Base-by-base conservation (phyloP, 2,329 filamentous ascomycete species). In the Cordyceps cicadae region DNA sequence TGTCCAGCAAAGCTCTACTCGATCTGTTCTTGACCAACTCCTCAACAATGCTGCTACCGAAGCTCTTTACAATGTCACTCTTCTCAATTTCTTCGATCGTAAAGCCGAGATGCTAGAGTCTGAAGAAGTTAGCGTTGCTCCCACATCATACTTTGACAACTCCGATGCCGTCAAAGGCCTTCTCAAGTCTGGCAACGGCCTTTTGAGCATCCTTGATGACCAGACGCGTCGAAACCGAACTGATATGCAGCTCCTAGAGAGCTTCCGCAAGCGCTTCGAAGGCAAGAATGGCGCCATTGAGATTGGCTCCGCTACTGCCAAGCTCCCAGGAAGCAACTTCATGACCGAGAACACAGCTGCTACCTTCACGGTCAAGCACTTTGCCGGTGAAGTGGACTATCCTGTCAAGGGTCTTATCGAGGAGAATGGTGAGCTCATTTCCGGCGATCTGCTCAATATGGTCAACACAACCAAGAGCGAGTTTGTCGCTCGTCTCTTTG, bases 71-170 rank as follows among this genome's bases (percentile, higher is more conserved):
- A 94, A 97, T 71, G 87, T 96, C 68, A 92, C 92, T 39, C 80
- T 97, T 26, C 92, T 96, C 70, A 95, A 89, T 73, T 97, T 99
- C 76, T 99, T 97, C 72, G 92, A 97, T 70, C 87, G 88, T 66
- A 95, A 94, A 73, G 92, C 92, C 0, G 93, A 97, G 64, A 85
- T 96, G 76, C 81, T 99, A 24, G 94, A 99, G 70, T 92, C 88
- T 1, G 94, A 99, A 72, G 94, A 99, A 71, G 90, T 99, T 41
- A 86, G 81, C 37, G 90, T 99, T 3, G 84, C 92, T 2, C 87
- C 92, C 0, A 97, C 93, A 0, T 96, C 91, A 76, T 99, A 97
- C 74, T 99, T 97, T 67, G 94, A 99, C 74, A 99, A 97, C 73
- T 92, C 90, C 0, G 94, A 97, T 72, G 92, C 93, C 11, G 92